Base-by-base conservation (phyloP, 345 rosid genomes). In the Hypericum androsaemum region DNA sequence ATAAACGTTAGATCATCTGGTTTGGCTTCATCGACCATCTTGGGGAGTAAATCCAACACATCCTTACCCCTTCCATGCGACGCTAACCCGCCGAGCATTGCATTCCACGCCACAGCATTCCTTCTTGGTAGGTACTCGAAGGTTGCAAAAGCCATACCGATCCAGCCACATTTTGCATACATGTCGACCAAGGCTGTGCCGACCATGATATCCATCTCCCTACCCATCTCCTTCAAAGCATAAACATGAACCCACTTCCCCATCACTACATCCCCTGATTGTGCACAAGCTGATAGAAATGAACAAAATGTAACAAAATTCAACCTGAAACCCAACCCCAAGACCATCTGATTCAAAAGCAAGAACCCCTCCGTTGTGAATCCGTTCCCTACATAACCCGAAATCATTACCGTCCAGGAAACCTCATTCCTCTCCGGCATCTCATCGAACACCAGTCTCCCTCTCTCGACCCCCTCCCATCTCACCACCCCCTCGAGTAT, bases 111-210 rank as follows among this genome's bases (percentile, higher is more conserved):
- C 35, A 82, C 92, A 47, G 78, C 80, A 74, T 80, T 88, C 75
- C 83, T 82, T 56, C 36, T 12, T 1, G 70, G 76, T 70, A 85
- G 70, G 60, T 41, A 64, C 62, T 72, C 57, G 8, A 88, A 88
- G 45, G 78, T 81, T 48, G 60, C 70, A 10, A 38, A 40, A n/a
- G 92, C 89, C 53, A 68, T 60, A 15, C 43, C 64, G 41, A 85
- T 73, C 67, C 73, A 65, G 52, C 97, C 97, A 36, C 85, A 85
- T 73, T 85, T 88, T 5, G 87, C 83, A 71, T 88, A 85, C 95
- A 81, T 88, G 71, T 88, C 89, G 37, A 88, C 67, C 79, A 85
- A 69, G 37, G 97, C 71, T 6, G 95, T 88, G 44, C 80, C 83
- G 46, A 83, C 85, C 86, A 75, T 77, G 47, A 76, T 52, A 59